A percentile compares a stretch with the other conserved stretches of the same genome.
Conservation (phyloP, 352 stramenopile species). For the Elongisporangium anandrum region DNA sequence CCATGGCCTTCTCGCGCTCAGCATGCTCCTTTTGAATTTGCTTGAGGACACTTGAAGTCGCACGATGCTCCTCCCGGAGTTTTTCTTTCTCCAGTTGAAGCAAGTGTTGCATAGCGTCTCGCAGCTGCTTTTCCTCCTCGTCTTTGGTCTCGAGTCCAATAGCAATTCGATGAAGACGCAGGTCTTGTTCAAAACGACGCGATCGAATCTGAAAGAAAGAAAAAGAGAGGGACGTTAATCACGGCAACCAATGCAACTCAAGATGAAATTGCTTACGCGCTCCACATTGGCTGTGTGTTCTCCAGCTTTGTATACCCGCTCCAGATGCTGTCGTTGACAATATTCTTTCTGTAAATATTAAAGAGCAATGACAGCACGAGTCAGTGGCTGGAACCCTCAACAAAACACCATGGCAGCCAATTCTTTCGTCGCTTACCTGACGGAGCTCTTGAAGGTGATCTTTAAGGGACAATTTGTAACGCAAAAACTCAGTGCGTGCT, state of each 20-base stretch:
- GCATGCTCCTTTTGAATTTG: slow-evolving; percentile 59
- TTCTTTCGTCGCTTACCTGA: slow-evolving; percentile 14
- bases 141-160: slow-evolving; percentile 56
- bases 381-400: background rate
- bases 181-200: slow-evolving; percentile 58
- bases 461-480: slow-evolving; percentile 71
- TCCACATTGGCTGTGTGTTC: slow-evolving; percentile 66
- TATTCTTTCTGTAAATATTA: slow-evolving; percentile 32
- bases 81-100: slow-evolving; percentile 64
- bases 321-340: slow-evolving; percentile 55
- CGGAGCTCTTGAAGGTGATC: slow-evolving; percentile 61
- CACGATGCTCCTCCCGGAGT: slow-evolving; percentile 53
- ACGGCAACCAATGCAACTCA: background rate
- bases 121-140: slow-evolving; percentile 64
- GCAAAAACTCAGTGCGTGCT: slow-evolving; percentile 41
- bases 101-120: slow-evolving; percentile 59
- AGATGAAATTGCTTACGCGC: slow-evolving; percentile 25
- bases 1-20: slow-evolving; percentile 52
- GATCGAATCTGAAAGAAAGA: slow-evolving; percentile 36
- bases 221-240: background rate
- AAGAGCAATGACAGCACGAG: background rate
- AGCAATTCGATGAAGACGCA: slow-evolving; percentile 60
- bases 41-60: slow-evolving; percentile 39
- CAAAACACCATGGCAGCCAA: background rate
- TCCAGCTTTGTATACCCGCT: slow-evolving; percentile 51